phyloP scores from a whole-genome alignment of 1,284 basidiomycete genomes.

The Exobasidium cylindrosporum region DNA sequence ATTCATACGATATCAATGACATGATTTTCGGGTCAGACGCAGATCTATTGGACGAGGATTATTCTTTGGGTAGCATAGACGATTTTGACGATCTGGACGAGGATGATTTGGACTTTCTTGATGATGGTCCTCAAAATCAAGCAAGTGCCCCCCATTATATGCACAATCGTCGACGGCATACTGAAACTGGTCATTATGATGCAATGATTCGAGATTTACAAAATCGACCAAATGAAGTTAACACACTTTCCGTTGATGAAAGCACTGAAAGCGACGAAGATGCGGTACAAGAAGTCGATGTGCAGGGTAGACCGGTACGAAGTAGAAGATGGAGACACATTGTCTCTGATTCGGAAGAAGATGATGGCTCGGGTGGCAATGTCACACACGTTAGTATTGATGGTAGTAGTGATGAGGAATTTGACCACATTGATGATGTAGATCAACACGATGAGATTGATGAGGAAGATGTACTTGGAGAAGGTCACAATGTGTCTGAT shows the following conservation, averaged over 20 bases:
- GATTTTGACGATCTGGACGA: slow-evolving; percentile 13
- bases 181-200: too few relatives aligned
- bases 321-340: background rate
- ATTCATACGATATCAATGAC: slow-evolving; percentile 11
- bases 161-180: too few relatives aligned
- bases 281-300: slow-evolving; percentile 7
- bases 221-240: too few relatives aligned
- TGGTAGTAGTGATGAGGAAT: background rate
- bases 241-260: slow-evolving; percentile 14
- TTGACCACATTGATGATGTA: too few relatives aligned
- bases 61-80: background rate
- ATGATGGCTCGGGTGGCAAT: too few relatives aligned
- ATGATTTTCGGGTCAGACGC: slow-evolving; percentile 10
- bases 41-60: slow-evolving; percentile 13
- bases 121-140: too few relatives aligned
- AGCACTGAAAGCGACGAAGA: slow-evolving; percentile 16
- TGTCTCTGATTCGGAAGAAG: slow-evolving; percentile 2
- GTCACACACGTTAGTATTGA: background rate
- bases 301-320: slow-evolving; percentile 2
- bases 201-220: background rate
- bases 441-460: too few relatives aligned
- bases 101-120: slow-evolving; percentile 5
- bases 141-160: too few relatives aligned
- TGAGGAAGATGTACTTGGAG: too few relatives aligned
- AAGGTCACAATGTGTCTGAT: too few relatives aligned